A percentile compares a stretch with the other conserved stretches of the same genome.
Evolutionary conservation across 345 rosid genomes (phyloP).

Genomic region (Camelina sativa): DNA sequence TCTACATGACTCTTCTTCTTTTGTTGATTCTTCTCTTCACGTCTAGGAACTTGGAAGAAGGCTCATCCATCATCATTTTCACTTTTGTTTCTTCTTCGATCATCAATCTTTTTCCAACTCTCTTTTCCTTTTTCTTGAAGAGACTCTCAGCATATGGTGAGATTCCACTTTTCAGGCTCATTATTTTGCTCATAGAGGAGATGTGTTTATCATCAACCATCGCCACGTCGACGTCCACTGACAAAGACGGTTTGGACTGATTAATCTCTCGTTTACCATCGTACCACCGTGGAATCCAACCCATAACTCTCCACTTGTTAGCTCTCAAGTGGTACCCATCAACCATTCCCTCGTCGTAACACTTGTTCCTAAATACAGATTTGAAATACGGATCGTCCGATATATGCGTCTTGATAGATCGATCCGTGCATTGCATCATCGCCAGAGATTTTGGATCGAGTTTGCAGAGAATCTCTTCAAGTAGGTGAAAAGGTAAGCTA

Average conservation of each 20-base stretch:
- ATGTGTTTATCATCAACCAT: constrained; percentile 7
- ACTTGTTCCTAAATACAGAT: not conserved
- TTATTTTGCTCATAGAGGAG: not conserved
- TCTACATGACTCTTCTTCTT: too few relatives aligned
- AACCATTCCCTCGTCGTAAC: not conserved
- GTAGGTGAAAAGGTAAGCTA: not conserved
- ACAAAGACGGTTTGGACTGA: not conserved
- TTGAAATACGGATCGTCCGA: not conserved
- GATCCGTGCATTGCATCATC: not conserved
- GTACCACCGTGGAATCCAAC: not conserved
- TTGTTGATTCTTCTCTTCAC: too few relatives aligned
- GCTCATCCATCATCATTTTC: too few relatives aligned
- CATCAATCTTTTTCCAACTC: constrained; percentile 10
- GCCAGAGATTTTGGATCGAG: not conserved
- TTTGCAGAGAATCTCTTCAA: constrained; percentile 1
- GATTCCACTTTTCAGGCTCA: not conserved
- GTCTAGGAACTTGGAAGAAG: too few relatives aligned
- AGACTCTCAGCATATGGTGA: not conserved
- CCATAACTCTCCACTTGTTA: not conserved
- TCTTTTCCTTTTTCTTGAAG: not conserved
- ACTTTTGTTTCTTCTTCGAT: too few relatives aligned
- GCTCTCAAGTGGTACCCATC: not conserved
- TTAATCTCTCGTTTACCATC: not conserved
- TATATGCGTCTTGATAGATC: not conserved
- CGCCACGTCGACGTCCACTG: not conserved